Base-by-base conservation (phyloP, 257 asterid species). In the Nicotiana tabacum region DNA sequence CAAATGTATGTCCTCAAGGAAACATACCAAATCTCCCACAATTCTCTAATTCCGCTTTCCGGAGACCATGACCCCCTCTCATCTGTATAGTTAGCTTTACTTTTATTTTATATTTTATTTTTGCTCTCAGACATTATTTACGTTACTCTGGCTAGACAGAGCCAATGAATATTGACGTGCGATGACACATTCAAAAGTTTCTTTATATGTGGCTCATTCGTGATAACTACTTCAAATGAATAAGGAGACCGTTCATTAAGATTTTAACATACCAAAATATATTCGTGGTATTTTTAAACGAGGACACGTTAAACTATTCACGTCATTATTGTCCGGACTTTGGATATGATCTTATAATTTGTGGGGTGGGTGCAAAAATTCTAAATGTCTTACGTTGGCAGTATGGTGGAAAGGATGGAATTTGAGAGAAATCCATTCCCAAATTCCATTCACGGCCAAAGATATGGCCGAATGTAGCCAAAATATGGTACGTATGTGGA, bases 1-100 rank as follows among this genome's bases (percentile, higher is more conserved):
- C 46, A 56, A 81, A 57, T 85, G 89, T 82, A 85, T 83, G 85
- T 85, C 86, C 80, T 86, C 21, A 62, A 70, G 85, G 90, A 88
- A 86, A 87, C 89, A 84, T 86, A 66, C 90, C 84, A 84, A 86
- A 85, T 82, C 24, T 68, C 82, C 66, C 46, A 56, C n/a, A 10
- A 66, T 66, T 30, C 72, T 30, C n/a, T 3, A 48, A 69, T 72
- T 87, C 83, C 51, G 81, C 61, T 67, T 70, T 82, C 61, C 9
- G 51, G 78, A 87, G 80, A 74, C 55, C 85, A 76, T 5, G 69
- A 66, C 67, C 72, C 85, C 83, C 35, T 82, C 80, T 83, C 56
- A 83, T 84, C 79, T 58, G 70, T 83, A 74, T 69, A 81, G 83
- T 84, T 8, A 82, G 78, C 85, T 84, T 64, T 53, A 21, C 35